These are phyloP conservation scores for Apostasia shenzhenica DNA, from an alignment of 106 monocot genomes.

Conservation along the genomic window DNA sequence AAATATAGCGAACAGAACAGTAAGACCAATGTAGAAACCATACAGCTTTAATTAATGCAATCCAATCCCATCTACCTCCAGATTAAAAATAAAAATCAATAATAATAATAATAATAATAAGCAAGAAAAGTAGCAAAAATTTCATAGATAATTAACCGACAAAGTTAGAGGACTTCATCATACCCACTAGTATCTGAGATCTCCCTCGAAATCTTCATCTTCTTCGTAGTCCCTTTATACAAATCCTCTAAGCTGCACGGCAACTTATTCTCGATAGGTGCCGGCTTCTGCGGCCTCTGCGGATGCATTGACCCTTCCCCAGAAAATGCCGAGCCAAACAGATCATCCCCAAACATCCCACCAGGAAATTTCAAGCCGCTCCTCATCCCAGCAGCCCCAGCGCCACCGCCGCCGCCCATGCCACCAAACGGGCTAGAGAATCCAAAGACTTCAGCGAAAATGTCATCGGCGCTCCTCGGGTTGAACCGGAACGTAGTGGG, in stretches of 20 bases:
- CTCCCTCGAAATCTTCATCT: conserved; percentile 90
- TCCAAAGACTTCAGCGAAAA: conserved; percentile 79
- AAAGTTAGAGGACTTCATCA: background rate
- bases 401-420: conserved; percentile 27
- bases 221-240: conserved; percentile 72
- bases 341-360: conserved; percentile 33
- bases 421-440: conserved; percentile 49
- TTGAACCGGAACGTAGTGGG: conserved; percentile 46
- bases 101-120: no score
- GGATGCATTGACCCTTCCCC: conserved; percentile 31
- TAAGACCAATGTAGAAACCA: background rate
- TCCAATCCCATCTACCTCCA: background rate
- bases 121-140: background rate
- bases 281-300: conserved; percentile 36
- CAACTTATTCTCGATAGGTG: conserved; percentile 50
- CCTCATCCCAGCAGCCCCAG: conserved; percentile 18
- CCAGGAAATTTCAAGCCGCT: conserved; percentile 23
- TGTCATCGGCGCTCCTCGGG: conserved; percentile 61
- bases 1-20: background rate
- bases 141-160: background rate
- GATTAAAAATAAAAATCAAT: background rate
- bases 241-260: conserved; percentile 65
- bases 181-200: conserved; percentile 63
- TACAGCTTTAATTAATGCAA: background rate
- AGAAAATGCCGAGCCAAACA: conserved; percentile 23